phyloP scores from a whole-genome alignment of 1,139 yeast species.

The Lodderomyces beijingensis region DNA sequence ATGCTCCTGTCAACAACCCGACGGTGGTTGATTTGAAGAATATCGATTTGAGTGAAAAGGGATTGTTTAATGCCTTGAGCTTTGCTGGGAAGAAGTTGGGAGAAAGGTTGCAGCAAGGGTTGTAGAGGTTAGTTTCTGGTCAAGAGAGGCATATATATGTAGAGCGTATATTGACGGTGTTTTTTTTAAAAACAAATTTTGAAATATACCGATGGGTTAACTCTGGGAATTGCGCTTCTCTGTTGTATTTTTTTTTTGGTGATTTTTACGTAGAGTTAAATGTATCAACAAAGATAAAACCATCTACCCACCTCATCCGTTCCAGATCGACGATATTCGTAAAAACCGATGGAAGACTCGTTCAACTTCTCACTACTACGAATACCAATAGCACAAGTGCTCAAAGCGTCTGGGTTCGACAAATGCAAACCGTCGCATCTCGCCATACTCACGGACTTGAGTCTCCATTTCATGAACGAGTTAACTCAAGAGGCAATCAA shows the following conservation, averaged over 20 bases:
- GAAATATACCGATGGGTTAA: too few species aligned
- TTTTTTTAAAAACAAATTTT: too few species aligned
- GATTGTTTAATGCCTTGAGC: slow-evolving; percentile 81
- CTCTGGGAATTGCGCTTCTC: too few species aligned
- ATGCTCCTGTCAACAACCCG: slow-evolving; percentile 51
- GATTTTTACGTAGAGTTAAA: too few species aligned
- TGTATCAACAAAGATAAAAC: too few species aligned
- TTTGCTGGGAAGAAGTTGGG: slow-evolving; percentile 85
- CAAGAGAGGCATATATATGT: too few species aligned
- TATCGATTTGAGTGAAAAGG: slow-evolving; percentile 83
- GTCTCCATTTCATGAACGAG: slow-evolving; percentile 50
- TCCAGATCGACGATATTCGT: too few species aligned
- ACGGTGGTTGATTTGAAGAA: slow-evolving; percentile 52
- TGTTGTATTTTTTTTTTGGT: too few species aligned
- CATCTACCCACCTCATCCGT: too few species aligned
- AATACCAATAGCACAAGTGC: slow-evolving; percentile 60
- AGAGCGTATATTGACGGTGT: too few species aligned
- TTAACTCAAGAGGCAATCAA: slow-evolving; percentile 39
- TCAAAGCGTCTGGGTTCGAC: slow-evolving; percentile 71
- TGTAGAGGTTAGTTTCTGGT: slow-evolving; percentile 24
- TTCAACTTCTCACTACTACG: slow-evolving; percentile 60
- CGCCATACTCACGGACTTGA: slow-evolving; percentile 60
- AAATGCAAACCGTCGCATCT: slow-evolving; percentile 59
- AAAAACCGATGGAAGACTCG: slow-evolving; percentile 33
- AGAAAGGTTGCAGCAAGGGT: slow-evolving; percentile 80